Percentiles rank a stretch among this genome's conserved stretches.
These are phyloP conservation scores for Irineochytrium annulatum DNA, from an alignment of 192 early-diverging fungal species.

Conservation along the genomic window DNA sequence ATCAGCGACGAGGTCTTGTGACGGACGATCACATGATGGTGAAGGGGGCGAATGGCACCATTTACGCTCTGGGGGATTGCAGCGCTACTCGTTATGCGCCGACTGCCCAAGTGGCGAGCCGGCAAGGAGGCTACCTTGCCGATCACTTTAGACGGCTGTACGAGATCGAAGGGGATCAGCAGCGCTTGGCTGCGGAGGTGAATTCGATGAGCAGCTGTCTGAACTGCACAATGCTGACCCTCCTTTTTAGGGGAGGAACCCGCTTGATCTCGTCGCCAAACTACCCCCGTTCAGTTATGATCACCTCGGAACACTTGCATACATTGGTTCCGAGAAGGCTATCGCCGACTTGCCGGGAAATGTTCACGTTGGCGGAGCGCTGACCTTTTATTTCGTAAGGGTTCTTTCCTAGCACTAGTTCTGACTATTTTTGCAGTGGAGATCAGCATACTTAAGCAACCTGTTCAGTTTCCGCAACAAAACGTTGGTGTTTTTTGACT, in stretches of 20 bases:
- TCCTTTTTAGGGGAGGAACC: too few species aligned
- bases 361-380: constrained; percentile 41
- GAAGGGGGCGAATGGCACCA: constrained; percentile 48
- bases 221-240: too few species aligned
- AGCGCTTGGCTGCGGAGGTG: too few species aligned
- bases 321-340: constrained; percentile 91
- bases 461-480: constrained; percentile 83
- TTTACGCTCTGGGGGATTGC: constrained; percentile 73
- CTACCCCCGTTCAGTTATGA: constrained; percentile 73
- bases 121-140: constrained; percentile 86
- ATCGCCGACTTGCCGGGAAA: constrained; percentile 84
- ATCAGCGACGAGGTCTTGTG: constrained; percentile 61
- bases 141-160: constrained; percentile 62
- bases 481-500: constrained; percentile 80
- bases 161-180: constrained; percentile 18
- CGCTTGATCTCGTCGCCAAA: too few species aligned
- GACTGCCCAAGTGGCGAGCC: constrained; percentile 81
- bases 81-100: constrained; percentile 71
- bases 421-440: too few species aligned
- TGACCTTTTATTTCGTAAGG: constrained; percentile 51
- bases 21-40: constrained; percentile 70
- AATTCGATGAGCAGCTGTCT: too few species aligned
- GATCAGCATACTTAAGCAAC: constrained; percentile 49
- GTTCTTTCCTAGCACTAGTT: too few species aligned
- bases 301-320: constrained; percentile 83